These are phyloP conservation scores for Ceriops zippeliana DNA, from an alignment of 345 rosid species.

Conservation along the genomic window DNA sequence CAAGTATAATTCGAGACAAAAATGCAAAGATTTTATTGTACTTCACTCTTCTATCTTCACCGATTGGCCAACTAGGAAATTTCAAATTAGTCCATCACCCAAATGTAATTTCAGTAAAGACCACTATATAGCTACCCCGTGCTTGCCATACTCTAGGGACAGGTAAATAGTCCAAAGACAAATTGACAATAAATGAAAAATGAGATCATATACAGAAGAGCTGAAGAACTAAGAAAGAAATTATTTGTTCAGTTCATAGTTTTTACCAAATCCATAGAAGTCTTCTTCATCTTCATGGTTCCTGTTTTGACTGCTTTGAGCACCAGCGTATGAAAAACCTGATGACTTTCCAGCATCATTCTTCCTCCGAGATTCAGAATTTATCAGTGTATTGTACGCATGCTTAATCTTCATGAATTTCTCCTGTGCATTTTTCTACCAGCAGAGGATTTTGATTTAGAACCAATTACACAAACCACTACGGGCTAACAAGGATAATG, in stretches of 20 bases:
- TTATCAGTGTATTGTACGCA: constrained; percentile 61
- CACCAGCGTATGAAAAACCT: constrained; percentile 51
- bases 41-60: too few species aligned
- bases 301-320: constrained; percentile 37
- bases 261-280: constrained; percentile 89
- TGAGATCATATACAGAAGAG: constrained; percentile 2
- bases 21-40: too few species aligned
- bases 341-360: constrained; percentile 50
- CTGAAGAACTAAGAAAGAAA: background rate
- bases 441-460: constrained; percentile 19
- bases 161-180: too few species aligned
- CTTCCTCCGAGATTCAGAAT: constrained; percentile 60
- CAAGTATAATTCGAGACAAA: too few species aligned
- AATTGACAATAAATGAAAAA: too few species aligned
- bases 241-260: background rate
- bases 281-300: constrained; percentile 54
- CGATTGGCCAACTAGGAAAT: too few species aligned
- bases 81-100: too few species aligned
- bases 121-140: too few species aligned
- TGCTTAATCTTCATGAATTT: constrained; percentile 61
- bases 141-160: too few species aligned
- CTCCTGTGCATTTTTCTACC: constrained; percentile 76
- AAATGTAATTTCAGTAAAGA: too few species aligned
- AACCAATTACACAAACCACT: constrained; percentile 3
- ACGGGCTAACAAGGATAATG: background rate